These are phyloP conservation scores for Aspergillus versicolor DNA, from an alignment of 2,329 filamentous ascomycete species.

Conservation along the genomic window DNA sequence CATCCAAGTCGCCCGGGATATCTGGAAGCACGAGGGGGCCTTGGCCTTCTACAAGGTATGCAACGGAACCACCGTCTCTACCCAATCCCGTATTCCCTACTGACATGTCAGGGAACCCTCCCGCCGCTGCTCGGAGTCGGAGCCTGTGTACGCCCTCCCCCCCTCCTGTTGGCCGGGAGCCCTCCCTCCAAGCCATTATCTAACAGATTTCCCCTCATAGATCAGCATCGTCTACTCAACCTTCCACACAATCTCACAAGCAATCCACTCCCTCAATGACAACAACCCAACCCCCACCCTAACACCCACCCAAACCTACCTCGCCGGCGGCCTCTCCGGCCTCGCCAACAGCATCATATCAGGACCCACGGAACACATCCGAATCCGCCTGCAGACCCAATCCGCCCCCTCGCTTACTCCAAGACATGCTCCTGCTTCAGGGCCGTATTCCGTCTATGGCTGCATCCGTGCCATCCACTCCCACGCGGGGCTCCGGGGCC, in stretches of 20 bases:
- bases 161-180: too few species aligned
- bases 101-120: slow-evolving; percentile 69
- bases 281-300: slow-evolving; percentile 21
- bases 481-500: slow-evolving; percentile 66
- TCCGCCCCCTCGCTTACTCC: slow-evolving; percentile 66
- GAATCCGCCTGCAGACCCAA: slow-evolving; percentile 90
- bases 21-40: slow-evolving; percentile 80
- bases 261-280: slow-evolving; percentile 70
- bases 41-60: slow-evolving; percentile 77
- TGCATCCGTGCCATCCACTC: slow-evolving; percentile 75
- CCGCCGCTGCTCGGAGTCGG: slow-evolving; percentile 91
- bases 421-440: background rate
- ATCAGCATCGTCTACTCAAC: slow-evolving; percentile 88
- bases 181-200: too few species aligned
- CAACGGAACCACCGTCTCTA: too few species aligned
- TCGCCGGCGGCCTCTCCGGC: slow-evolving; percentile 83
- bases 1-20: slow-evolving; percentile 71
- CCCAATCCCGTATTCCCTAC: too few species aligned
- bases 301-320: slow-evolving; percentile 68
- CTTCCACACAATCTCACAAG: slow-evolving; percentile 82
- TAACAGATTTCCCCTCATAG: slow-evolving; percentile 25
- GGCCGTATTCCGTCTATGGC: slow-evolving; percentile 60
- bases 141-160: slow-evolving; percentile 73
- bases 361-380: slow-evolving; percentile 88
- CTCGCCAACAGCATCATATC: slow-evolving; percentile 82